Percentiles rank a stretch among this genome's conserved stretches.
These are phyloP conservation scores for Zopfia rhizophila DNA, from an alignment of 2,329 filamentous ascomycete species.

Conservation along the genomic window DNA sequence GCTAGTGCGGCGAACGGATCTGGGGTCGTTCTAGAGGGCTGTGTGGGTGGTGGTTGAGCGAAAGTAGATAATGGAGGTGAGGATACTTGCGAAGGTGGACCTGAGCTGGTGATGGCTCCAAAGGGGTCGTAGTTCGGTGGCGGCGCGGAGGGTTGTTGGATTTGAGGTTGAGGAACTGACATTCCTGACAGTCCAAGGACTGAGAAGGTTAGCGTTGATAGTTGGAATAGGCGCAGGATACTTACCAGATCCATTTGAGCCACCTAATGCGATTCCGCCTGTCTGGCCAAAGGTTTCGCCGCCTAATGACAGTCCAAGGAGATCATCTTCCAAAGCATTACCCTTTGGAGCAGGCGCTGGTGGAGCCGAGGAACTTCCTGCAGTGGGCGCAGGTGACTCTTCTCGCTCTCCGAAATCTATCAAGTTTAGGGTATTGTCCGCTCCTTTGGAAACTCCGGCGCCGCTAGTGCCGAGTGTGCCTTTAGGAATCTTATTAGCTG, in stretches of 20 bases:
- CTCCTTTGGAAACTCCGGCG: slow-evolving; percentile 71
- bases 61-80: slow-evolving; percentile 59
- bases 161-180: slow-evolving; percentile 40
- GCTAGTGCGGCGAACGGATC: slow-evolving; percentile 71
- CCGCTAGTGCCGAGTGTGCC: slow-evolving; percentile 77
- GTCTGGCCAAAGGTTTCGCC: slow-evolving; percentile 76
- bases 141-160: slow-evolving; percentile 56
- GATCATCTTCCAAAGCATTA: slow-evolving; percentile 84
- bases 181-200: slow-evolving; percentile 47
- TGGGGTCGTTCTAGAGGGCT: slow-evolving; percentile 49
- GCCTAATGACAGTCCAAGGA: slow-evolving; percentile 83
- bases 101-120: slow-evolving; percentile 59
- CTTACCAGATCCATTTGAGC: slow-evolving; percentile 52
- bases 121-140: slow-evolving; percentile 69
- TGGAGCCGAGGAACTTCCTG: slow-evolving; percentile 37
- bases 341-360: slow-evolving; percentile 60
- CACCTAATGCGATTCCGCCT: slow-evolving; percentile 85
- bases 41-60: slow-evolving; percentile 46
- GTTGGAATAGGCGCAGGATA: neutral
- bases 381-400: slow-evolving; percentile 59
- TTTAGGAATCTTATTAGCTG: slow-evolving; percentile 82
- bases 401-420: slow-evolving; percentile 86
- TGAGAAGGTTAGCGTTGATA: slow-evolving; percentile 26
- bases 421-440: slow-evolving; percentile 83
- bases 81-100: slow-evolving; percentile 49